Evolutionary conservation across 768 basidiomycete species (phyloP).

Genomic region (Russula sp.): DNA sequence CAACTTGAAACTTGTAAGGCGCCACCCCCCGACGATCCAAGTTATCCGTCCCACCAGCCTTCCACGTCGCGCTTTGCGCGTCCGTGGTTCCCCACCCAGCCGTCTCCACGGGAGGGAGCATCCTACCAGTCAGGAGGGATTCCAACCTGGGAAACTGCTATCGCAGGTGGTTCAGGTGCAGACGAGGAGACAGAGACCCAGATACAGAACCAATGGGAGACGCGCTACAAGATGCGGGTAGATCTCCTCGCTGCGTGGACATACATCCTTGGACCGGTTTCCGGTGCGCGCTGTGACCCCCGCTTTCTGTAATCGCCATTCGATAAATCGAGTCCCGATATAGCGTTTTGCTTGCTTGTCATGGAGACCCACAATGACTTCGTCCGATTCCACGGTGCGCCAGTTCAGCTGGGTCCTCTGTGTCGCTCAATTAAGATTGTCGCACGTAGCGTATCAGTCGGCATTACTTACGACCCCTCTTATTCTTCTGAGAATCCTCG

Average conservation of each 20-base stretch:
- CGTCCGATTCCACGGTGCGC: slow-evolving; percentile 70
- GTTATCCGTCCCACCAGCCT: slow-evolving; percentile 25
- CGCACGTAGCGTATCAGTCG: slow-evolving; percentile 64
- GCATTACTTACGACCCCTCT: slow-evolving; percentile 64
- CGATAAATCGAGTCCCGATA: slow-evolving; percentile 54
- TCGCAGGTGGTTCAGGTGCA: slow-evolving; percentile 34
- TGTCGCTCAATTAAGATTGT: slow-evolving; percentile 13
- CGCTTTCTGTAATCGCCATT: slow-evolving; percentile 44
- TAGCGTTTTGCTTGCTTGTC: slow-evolving; percentile 61
- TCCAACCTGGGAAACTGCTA: slow-evolving; percentile 48
- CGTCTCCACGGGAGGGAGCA: slow-evolving; percentile 30
- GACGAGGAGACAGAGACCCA: slow-evolving; percentile 35
- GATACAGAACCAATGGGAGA: slow-evolving; percentile 61
- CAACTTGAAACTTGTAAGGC: slow-evolving; percentile 33
- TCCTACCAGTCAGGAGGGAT: slow-evolving; percentile 71
- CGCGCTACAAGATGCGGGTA: slow-evolving; percentile 57
- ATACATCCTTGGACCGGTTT: slow-evolving; percentile 65
- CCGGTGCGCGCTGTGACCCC: slow-evolving; percentile 53
- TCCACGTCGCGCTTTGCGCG: slow-evolving; percentile 32
- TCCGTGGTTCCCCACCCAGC: slow-evolving; percentile 48
- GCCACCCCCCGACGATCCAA: slow-evolving; percentile 53
- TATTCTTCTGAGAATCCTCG: slow-evolving; percentile 48
- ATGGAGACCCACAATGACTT: slow-evolving; percentile 73
- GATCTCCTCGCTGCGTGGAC: slow-evolving; percentile 59
- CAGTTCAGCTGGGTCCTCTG: background rate